A percentile compares a stretch with the other conserved stretches of the same genome.
Evolutionary conservation across 441 rosid species (phyloP).

Genomic region (Manihot esculenta): DNA sequence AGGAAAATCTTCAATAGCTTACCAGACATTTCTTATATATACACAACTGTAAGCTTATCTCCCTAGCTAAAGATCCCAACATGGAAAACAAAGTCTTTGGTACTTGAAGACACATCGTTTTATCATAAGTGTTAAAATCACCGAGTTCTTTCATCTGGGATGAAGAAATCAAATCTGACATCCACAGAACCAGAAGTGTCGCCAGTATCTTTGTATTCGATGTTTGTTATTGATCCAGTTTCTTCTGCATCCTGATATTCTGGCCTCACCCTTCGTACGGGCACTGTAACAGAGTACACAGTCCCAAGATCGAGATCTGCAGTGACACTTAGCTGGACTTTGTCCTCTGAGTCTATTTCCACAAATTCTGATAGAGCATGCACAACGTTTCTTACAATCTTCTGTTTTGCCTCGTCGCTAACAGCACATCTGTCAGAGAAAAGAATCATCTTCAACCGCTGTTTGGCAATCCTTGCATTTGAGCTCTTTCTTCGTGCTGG

Average conservation of each 20-base stretch:
- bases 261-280: conserved; percentile 85
- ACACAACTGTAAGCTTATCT: conserved; percentile 32
- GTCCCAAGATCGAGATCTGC: conserved; percentile 89
- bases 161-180: conserved; percentile 83
- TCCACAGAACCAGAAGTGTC: conserved; percentile 81
- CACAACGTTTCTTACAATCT: conserved; percentile 82
- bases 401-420: conserved; percentile 87
- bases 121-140: conserved; percentile 12
- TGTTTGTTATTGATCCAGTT: conserved; percentile 60
- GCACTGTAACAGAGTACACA: conserved; percentile 89
- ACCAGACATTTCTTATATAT: conserved; percentile 36
- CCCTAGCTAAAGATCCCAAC: conserved; percentile 24
- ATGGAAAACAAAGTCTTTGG: conserved; percentile 11
- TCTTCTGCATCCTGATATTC: conserved; percentile 74
- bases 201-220: conserved; percentile 72
- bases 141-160: conserved; percentile 58
- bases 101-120: not conserved
- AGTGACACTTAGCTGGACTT: conserved; percentile 86
- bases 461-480: conserved; percentile 93
- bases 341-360: conserved; percentile 96
- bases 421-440: conserved; percentile 98
- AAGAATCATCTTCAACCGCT: conserved; percentile 92
- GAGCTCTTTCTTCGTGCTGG: conserved; percentile 69
- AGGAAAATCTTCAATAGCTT: conserved; percentile 26
- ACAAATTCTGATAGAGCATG: conserved; percentile 91